Conservation (phyloP, 805 yeast species). For the Yamadazyma endophytica region DNA sequence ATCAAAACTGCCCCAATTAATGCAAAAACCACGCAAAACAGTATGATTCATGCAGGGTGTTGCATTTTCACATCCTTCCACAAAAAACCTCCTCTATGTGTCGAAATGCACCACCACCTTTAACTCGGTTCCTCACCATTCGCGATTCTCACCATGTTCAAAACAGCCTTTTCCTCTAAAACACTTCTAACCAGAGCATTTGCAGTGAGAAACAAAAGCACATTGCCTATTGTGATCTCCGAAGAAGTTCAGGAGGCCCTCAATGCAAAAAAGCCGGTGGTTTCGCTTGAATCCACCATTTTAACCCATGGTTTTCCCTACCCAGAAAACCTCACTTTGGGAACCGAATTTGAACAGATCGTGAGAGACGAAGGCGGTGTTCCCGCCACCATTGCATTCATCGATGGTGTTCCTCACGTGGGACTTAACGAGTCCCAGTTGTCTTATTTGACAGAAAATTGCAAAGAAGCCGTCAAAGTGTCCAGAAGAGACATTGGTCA, state of each 20-base stretch:
- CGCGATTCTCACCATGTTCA: neutral
- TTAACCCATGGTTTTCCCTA: slow-evolving; percentile 86
- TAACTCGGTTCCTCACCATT: neutral
- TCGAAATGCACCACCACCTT: too few species aligned
- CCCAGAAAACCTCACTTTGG: slow-evolving; percentile 75
- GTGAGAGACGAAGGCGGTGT: slow-evolving; percentile 62
- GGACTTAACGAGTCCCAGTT: slow-evolving; percentile 55
- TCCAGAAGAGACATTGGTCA: slow-evolving; percentile 78
- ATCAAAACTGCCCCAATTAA: too few species aligned
- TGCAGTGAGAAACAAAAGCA: slow-evolving; percentile 1
- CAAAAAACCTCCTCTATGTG: too few species aligned
- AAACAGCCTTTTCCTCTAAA: neutral
- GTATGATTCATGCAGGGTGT: too few species aligned
- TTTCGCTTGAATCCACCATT: slow-evolving; percentile 82
- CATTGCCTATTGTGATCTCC: slow-evolving; percentile 20
- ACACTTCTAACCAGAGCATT: neutral
- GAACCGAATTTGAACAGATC: slow-evolving; percentile 56
- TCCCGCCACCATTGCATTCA: slow-evolving; percentile 83
- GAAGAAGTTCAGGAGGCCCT: slow-evolving; percentile 66
- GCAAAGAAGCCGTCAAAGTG: slow-evolving; percentile 49
- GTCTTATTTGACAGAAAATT: slow-evolving; percentile 43
- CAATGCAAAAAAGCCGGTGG: slow-evolving; percentile 56
- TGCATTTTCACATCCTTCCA: too few species aligned
- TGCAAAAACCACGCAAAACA: too few species aligned
- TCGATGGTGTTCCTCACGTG: slow-evolving; percentile 66